These are phyloP conservation scores for Eucalyptus marginata DNA, from an alignment of 345 rosid species.

Conservation along the genomic window DNA sequence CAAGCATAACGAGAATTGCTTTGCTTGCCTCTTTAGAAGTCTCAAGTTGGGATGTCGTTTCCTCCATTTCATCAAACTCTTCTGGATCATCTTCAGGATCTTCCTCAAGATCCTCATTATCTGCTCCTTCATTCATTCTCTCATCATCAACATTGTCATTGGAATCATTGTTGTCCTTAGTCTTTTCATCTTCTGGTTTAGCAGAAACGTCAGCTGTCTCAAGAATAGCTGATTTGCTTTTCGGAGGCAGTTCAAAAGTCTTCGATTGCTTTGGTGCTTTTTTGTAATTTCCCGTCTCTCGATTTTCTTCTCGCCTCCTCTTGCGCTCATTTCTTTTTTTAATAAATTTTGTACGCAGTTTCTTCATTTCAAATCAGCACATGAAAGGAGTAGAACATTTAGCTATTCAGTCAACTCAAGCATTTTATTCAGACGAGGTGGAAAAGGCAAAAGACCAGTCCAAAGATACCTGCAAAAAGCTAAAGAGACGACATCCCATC, in stretches of 20 bases:
- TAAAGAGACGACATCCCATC: constrained; percentile 76
- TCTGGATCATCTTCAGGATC: constrained; percentile 74
- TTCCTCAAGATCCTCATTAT: constrained; percentile 50
- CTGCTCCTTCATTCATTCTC: constrained; percentile 34
- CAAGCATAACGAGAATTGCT: not conserved
- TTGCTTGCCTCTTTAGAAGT: constrained; percentile 38
- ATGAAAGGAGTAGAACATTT: not conserved
- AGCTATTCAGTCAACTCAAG: not conserved
- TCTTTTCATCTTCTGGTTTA: constrained; percentile 22
- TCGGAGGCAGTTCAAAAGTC: constrained; percentile 35
- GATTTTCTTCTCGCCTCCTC: constrained; percentile 54
- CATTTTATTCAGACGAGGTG: not conserved
- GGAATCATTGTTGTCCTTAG: constrained; percentile 8
- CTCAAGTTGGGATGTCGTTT: constrained; percentile 24
- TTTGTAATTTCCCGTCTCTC: constrained; percentile 27
- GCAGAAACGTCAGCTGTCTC: not conserved
- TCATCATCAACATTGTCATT: constrained; percentile 17
- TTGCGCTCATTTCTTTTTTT: constrained; percentile 65
- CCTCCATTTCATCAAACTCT: constrained; percentile 44
- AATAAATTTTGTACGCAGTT: constrained; percentile 51
- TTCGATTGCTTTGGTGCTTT: constrained; percentile 39
- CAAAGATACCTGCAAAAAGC: constrained; percentile 71
- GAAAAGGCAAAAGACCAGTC: not conserved
- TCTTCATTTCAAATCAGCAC: constrained; percentile 19
- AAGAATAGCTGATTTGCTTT: constrained; percentile 11